Base-by-base conservation (phyloP, 306 rosid species). In the Prunus kanzakura region DNA sequence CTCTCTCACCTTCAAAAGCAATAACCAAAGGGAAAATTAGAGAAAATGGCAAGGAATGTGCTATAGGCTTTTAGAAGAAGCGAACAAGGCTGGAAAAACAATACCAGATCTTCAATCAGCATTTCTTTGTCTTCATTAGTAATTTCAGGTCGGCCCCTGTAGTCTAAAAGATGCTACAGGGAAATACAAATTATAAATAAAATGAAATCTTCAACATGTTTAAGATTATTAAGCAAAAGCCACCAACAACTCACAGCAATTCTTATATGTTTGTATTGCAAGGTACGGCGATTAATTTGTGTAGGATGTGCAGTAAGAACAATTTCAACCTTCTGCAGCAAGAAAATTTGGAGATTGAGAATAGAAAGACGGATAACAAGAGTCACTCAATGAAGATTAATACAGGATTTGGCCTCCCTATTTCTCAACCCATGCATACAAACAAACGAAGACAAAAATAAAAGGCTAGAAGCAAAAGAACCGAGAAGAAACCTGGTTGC, bases 291-390 rank as follows among this genome's bases (percentile, higher is more conserved):
- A 82, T 93, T 93, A 57, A 93, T 93, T 90, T 93, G 98, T 15
- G 98, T 93, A 75, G 98, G 98, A 87, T 91, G 98, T 71, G 98
- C 98, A 8, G 97, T 93, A 75, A 93, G 98, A 85, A 93, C 98
- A 87, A 93, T 93, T 82, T 93, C 98, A 77, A 91, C 93, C 84
- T 72, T 97, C 98, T 93, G 89, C 49, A 54, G 41, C 72, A 75
- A 84, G 54, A 74, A 23, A 71, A 85, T 61, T 47, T 30, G 50
- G 66, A 55, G 66, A 63, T 43, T 76, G 23, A 72, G 62, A 69
- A 11, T 46, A 25, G 23, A 22, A 76, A 41, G 74, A 73, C 64
- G 58, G 68, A 64, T 30, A 22, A 60, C 55, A n/a, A 41, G 52
- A 68, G 20, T 54, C 20, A 8, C 51, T 18, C 45, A 10, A 35